phyloP scores from a whole-genome alignment of 176 grass and related monocot genomes.

The Thinopyrum elongatum region DNA sequence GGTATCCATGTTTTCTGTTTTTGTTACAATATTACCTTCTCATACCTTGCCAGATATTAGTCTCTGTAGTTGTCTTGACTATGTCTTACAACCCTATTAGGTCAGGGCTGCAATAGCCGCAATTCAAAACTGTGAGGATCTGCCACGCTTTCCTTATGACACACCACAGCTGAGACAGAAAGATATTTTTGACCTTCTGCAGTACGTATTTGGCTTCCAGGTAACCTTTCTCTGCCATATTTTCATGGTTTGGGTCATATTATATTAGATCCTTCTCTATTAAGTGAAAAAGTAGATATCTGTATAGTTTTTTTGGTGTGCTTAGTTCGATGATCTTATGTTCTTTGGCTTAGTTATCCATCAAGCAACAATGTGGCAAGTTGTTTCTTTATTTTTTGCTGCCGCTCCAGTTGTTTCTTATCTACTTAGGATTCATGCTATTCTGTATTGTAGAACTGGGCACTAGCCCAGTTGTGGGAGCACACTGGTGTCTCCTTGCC shows the following conservation, averaged over 20 bases:
- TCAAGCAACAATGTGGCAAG: not conserved
- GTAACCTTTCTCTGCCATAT: conserved; percentile 42
- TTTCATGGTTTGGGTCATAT: not conserved
- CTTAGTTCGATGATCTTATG: not conserved
- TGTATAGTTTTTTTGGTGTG: conserved; percentile 5
- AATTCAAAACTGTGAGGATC: conserved; percentile 73
- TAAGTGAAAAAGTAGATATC: not conserved
- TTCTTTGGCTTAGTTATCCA: not conserved
- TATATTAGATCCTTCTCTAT: not conserved
- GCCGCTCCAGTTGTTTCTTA: not conserved
- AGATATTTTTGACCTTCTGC: conserved; percentile 83
- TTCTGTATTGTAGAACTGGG: not conserved
- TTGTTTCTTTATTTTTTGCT: conserved; percentile 11
- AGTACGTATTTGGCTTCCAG: conserved; percentile 91
- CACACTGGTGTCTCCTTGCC: not conserved
- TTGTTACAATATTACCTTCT: conserved; percentile 1
- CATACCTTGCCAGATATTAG: conserved; percentile 16
- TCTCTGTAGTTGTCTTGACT: not conserved
- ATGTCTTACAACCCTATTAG: conserved; percentile 42
- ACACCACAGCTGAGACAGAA: conserved; percentile 51
- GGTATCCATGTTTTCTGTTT: conserved; percentile 31
- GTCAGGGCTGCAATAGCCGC: conserved; percentile 72
- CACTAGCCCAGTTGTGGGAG: not conserved
- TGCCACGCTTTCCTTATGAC: conserved; percentile 64
- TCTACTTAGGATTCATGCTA: not conserved